Conservation (phyloP, 306 rosid species). For the Sicyos edulis region DNA sequence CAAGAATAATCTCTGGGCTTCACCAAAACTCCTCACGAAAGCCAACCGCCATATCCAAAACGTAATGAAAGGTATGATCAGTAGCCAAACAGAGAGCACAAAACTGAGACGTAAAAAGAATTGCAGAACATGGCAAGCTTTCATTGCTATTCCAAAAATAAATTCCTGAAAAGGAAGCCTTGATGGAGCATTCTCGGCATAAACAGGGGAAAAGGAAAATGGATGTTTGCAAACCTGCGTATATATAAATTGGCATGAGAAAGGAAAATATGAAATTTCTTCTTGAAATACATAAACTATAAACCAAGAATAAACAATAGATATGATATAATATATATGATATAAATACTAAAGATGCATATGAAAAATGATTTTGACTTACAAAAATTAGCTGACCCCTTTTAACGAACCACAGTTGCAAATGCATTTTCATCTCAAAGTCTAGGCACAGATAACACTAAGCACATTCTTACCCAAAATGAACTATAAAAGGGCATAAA, state of each 20-base stretch:
- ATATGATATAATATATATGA: neutral
- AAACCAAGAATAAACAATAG: neutral
- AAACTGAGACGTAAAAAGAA: slow-evolving; percentile 90
- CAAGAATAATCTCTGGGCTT: slow-evolving; percentile 87
- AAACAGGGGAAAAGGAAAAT: slow-evolving; percentile 93
- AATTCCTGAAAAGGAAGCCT: slow-evolving; percentile 98
- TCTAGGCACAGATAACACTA: neutral
- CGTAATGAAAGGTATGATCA: slow-evolving; percentile 91
- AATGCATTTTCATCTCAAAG: neutral
- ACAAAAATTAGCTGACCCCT: neutral
- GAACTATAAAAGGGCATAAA: neutral
- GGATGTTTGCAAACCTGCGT: slow-evolving; percentile 94
- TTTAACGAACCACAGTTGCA: neutral
- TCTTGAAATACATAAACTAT: neutral
- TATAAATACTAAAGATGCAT: neutral
- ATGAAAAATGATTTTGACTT: neutral
- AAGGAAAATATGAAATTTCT: neutral
- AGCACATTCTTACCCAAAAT: neutral
- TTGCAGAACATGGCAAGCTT: slow-evolving; percentile 92
- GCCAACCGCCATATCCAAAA: slow-evolving; percentile 99
- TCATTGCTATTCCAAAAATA: slow-evolving; percentile 94
- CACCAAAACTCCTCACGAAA: slow-evolving; percentile 94
- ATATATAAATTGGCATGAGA: neutral
- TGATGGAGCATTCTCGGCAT: slow-evolving; percentile 92
- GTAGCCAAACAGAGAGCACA: slow-evolving; percentile 96